Percentiles rank a stretch among this genome's conserved stretches.
Evolutionary conservation across 2,329 filamentous ascomycete species (phyloP).

Genomic region (Nothopassalora personata): DNA sequence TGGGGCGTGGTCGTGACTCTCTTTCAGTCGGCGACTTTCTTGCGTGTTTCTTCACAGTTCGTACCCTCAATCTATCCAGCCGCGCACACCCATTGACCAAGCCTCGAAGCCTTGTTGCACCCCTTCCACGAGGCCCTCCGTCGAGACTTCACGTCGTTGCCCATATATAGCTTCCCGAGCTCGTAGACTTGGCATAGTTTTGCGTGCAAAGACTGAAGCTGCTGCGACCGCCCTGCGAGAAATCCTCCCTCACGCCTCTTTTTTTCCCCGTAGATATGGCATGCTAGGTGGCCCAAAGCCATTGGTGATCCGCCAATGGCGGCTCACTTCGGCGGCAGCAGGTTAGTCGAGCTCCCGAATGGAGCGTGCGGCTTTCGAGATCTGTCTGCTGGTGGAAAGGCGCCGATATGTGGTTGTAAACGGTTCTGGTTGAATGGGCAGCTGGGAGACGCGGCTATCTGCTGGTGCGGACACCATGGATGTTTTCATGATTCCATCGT

Average conservation of each 20-base stretch:
- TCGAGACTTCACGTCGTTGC: background rate
- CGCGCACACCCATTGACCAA: constrained; percentile 12
- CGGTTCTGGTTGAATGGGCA: constrained; percentile 45
- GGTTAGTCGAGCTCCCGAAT: constrained; percentile 37
- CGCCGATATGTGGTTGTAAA: constrained; percentile 48
- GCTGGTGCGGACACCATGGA: constrained; percentile 54
- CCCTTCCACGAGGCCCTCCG: background rate
- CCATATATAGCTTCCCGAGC: constrained; percentile 5
- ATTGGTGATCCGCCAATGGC: constrained; percentile 35
- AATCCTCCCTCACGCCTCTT: background rate
- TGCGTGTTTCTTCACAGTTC: constrained; percentile 1
- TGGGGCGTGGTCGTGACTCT: constrained; percentile 9
- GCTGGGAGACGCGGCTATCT: constrained; percentile 36
- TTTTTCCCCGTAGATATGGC: constrained; percentile 20
- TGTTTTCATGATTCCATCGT: constrained; percentile 44
- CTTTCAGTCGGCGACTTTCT: constrained; percentile 8
- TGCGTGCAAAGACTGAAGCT: constrained; percentile 3
- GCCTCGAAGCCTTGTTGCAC: constrained; percentile 4
- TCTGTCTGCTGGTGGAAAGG: constrained; percentile 38
- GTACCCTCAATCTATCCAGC: background rate
- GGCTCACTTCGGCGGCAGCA: constrained; percentile 23
- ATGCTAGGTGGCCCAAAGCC: constrained; percentile 26
- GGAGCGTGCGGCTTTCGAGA: constrained; percentile 52
- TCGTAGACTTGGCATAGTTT: background rate
- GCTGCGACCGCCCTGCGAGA: constrained; percentile 5